phyloP scores from a whole-genome alignment of 371 early-diverging fungal genomes.

The Zychaea mexicana region DNA sequence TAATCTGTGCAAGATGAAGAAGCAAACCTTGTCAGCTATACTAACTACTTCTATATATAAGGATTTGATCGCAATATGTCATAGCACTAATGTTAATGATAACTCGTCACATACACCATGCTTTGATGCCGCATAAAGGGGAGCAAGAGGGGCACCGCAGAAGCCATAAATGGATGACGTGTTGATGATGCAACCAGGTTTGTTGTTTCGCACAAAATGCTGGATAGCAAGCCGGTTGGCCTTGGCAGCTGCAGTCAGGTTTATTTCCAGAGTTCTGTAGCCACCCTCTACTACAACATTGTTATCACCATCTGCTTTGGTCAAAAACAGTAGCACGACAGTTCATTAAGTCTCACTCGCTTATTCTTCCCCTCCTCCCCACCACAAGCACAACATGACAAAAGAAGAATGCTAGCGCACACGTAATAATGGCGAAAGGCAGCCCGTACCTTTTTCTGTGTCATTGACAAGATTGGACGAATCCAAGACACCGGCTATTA shows the following conservation, averaged over 20 bases:
- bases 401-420: too few species aligned
- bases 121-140: constrained; percentile 83
- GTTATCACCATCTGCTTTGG: background rate
- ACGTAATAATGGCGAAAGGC: background rate
- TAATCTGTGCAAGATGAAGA: constrained; percentile 32
- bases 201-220: constrained; percentile 51
- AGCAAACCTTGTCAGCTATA: too few species aligned
- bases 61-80: too few species aligned
- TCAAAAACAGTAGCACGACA: background rate
- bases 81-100: too few species aligned
- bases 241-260: constrained; percentile 64
- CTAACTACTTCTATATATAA: too few species aligned
- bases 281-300: constrained; percentile 33
- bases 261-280: constrained; percentile 64
- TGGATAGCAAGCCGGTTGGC: constrained; percentile 73
- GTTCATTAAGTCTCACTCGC: background rate
- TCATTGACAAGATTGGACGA: constrained; percentile 36
- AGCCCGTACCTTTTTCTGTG: constrained; percentile 26
- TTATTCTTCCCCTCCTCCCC: background rate
- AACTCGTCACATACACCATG: constrained; percentile 55
- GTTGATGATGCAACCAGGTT: constrained; percentile 74
- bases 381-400: background rate
- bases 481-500: constrained; percentile 69
- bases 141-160: constrained; percentile 64
- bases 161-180: constrained; percentile 80